Base-by-base conservation (phyloP, 1,284 basidiomycete species). In the Boletus hoseneyae region DNA sequence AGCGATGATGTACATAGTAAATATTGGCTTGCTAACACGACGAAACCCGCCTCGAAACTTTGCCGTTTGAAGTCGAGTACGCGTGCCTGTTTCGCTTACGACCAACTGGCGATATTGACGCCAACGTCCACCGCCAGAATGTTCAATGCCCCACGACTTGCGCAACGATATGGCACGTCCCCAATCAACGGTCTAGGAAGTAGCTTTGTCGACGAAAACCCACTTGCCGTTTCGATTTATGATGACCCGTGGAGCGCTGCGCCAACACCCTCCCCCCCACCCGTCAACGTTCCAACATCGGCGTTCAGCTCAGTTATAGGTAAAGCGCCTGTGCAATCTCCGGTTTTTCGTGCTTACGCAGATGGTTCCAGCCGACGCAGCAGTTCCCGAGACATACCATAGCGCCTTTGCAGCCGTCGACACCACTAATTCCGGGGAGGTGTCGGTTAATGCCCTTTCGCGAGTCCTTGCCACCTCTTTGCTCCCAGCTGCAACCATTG, bases 161-260 rank as follows among this genome's bases (percentile, higher is more conserved):
- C 76, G 34, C 86, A 84, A 58, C 76, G 83, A 55, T 88, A 87
- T 62, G 73, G 75, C 43, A 71, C 73, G 35, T 73, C 75, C 25
- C 73, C 82, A 3, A 76, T 74, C 23, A 76, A 73, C 37, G 80
- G 79, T 34, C 78, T 88, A 55, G 83, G 84, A 33, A 80, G 73
- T 27, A 88, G 83, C 66, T 86, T 84, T 63, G 83, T 87, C 29
- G 82, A 84, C 55, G 84, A 87, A 57, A 81, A 90, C 61, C 90
- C 89, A 2, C 76, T 92, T 18, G 78, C 85, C 6, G 76, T 70
- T 58, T 90, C 89, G 4, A 80, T 82, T 11, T 90, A 90, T 64
- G 90, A 81, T 57, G 92, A 95, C 71, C 92, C 92, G 16, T 95
- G 92, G 92, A 90, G 86, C 61, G 75, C 87, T 50, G 77, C 81